Evolutionary conservation across 345 rosid species (phyloP), one percentile per base, ranked within the genome.

Genomic region (Arabidopsis thaliana): DNA sequence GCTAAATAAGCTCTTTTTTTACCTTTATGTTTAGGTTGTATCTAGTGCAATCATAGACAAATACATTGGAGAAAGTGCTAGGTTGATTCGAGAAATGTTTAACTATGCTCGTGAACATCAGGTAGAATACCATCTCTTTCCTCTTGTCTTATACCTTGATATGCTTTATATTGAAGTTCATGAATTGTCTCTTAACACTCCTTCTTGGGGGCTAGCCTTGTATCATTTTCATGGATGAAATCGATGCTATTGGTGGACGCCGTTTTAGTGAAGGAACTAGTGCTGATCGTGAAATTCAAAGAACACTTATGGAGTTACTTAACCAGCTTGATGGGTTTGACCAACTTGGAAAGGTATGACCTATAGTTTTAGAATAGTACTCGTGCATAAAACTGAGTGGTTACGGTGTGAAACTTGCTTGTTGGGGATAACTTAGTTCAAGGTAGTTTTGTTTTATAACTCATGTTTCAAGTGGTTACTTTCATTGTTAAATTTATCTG

Each of bases 281-380:
- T 76, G 97, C 95, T 67, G 98, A 94, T 69, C 97, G 98, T 82
- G 98, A 94, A 84, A 90, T 94, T 55, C 97, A 94, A 77, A 90
- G 97, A 87, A 91, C 97, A 22, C 81, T 91, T n/a, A 94, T 91
- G 97, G 97, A 94, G 82, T 85, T 94, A 55, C 98, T 94, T 44
- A 94, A 91, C 75, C 98, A 94, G 82, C 91, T 94, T 59, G 97
- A 94, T 85, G 98, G 98, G 46, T 94, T 94, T 85, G 97, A 94
- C 80, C 84, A 85, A 68, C 95, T 91, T 38, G 98, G 97, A 42
- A 94, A 94, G 96, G 98, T 94, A 85, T 46, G 9, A 20, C 30
- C 50, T 56, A 13, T 55, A 65, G 25, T 24, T 24, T 65, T 58
- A 56, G 32, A 57, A 46, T n/a, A 24, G 8, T 44, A 4, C 37